A percentile compares a stretch with the other conserved stretches of the same genome.
Evolutionary conservation across 2,329 filamentous ascomycete species (phyloP).

Genomic region (Claviceps fusiformis): DNA sequence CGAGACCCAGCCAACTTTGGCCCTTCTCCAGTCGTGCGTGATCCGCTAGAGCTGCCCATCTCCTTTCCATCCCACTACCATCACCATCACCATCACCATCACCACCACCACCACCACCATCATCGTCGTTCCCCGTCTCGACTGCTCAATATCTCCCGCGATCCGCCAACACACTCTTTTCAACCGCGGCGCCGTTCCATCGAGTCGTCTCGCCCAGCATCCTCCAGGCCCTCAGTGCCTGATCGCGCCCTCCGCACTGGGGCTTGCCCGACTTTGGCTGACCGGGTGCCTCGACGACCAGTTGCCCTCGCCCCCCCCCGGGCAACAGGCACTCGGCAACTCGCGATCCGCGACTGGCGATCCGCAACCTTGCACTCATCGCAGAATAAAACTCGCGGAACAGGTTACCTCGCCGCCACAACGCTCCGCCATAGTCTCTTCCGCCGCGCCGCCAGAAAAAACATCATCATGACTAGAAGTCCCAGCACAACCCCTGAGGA

Average conservation of each 20-base stretch:
- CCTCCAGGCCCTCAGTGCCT: not conserved
- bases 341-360: not conserved
- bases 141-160: not conserved
- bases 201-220: not conserved
- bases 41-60: not conserved
- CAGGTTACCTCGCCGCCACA: not conserved
- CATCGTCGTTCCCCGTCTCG: not conserved
- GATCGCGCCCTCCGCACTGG: not conserved
- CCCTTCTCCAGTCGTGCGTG: not conserved
- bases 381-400: not conserved
- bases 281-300: conserved; percentile 2
- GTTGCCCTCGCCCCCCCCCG: not conserved
- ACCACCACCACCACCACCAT: too few relatives aligned
- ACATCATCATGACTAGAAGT: conserved; percentile 10
- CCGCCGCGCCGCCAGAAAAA: conserved; percentile 8
- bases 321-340: not conserved
- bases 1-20: not conserved
- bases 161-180: not conserved
- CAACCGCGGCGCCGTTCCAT: not conserved
- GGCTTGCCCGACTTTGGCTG: conserved; percentile 5
- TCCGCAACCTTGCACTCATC: not conserved
- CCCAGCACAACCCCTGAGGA: conserved; percentile 16
- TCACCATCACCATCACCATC: not conserved
- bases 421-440: conserved; percentile 7
- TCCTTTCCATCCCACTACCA: not conserved